A percentile compares a stretch with the other conserved stretches of the same genome.
These are phyloP conservation scores for Madurella mycetomatis DNA, from an alignment of 2,329 filamentous ascomycete genomes.

Conservation along the genomic window DNA sequence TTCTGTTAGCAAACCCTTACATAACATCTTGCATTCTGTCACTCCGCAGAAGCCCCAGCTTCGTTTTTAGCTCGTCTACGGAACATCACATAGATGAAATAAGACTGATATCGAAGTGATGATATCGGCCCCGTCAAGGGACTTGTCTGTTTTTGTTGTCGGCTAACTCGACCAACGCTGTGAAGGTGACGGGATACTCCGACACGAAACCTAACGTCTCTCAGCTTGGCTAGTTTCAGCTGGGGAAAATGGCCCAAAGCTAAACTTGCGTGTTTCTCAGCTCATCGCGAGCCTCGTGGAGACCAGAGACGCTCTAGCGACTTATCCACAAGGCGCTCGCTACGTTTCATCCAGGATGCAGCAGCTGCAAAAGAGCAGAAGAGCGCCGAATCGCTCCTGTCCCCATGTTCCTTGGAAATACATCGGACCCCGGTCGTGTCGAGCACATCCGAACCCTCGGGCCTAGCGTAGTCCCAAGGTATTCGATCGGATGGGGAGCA, in stretches of 20 bases:
- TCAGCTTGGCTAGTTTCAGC: no score
- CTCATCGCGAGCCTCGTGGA: no score
- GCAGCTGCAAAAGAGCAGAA: neutral
- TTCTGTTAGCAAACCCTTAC: slow-evolving; percentile 22
- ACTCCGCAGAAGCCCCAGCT: neutral
- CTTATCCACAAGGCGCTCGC: no score
- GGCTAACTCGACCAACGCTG: no score
- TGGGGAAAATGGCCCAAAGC: no score
- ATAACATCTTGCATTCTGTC: slow-evolving; percentile 9
- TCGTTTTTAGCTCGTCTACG: neutral
- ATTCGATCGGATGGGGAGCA: slow-evolving; percentile 13
- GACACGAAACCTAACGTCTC: no score
- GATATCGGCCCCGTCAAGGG: no score
- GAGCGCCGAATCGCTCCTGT: neutral
- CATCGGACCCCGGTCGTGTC: slow-evolving; percentile 6
- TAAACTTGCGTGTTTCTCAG: no score
- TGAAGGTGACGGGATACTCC: no score
- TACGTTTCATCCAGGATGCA: no score
- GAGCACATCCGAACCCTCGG: neutral
- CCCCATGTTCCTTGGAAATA: neutral
- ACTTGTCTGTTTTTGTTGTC: no score
- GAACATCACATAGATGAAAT: neutral
- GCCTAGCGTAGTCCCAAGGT: slow-evolving; percentile 10
- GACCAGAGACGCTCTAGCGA: no score
- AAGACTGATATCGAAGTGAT: neutral